Base-by-base conservation (phyloP, 805 yeast genomes). In the Wilhelminamyces savonicus region DNA sequence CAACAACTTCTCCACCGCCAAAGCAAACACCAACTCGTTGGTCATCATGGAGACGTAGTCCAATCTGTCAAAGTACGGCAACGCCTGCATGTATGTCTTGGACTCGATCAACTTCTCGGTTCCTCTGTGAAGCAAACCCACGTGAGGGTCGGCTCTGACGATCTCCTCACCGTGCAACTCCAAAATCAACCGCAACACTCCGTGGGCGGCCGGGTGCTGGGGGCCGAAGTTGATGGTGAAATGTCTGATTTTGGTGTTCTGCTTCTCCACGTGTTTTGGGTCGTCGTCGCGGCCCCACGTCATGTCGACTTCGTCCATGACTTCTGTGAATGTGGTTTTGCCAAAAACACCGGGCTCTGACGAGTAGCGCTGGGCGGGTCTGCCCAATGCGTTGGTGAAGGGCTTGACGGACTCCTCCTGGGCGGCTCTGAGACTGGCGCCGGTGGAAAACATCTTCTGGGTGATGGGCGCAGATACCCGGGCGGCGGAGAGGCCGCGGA, bases 191-290 rank as follows among this genome's bases (percentile, higher is more conserved):
- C 94, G 74, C 66, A 84, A 67, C 59, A 84, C 95, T 44, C 95
- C 95, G 65, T 84, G 95, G 17, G 94, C 94, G 39, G 95, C 95
- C 15, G 95, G 95, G 66, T 84, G 95, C 63, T 84, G 95, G 28
- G 95, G 95, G 21, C 94, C 95, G 54, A 84, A 84, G 62, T 85
- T 85, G 54, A 85, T 78, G 28, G 94, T 84, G 66, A 84, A 85
- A 54, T 83, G 94, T 57, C 94, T 77, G 51, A 84, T 78, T 55
- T 82, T 65, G 30, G 66, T 52, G 46, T 65, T 65, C 46, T 64
- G 69, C 35, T 54, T 65, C 25, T 51, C 66, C 13, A 63, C 62
- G 19, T 59, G 48, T 31, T 49, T 53, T 20, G 70, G 70, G 39
- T 61, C 69, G 38, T 65, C 71, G 35, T 56, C 66, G 29, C 44